Conservation (phyloP, 345 rosid genomes). For the Brassica carinata region DNA sequence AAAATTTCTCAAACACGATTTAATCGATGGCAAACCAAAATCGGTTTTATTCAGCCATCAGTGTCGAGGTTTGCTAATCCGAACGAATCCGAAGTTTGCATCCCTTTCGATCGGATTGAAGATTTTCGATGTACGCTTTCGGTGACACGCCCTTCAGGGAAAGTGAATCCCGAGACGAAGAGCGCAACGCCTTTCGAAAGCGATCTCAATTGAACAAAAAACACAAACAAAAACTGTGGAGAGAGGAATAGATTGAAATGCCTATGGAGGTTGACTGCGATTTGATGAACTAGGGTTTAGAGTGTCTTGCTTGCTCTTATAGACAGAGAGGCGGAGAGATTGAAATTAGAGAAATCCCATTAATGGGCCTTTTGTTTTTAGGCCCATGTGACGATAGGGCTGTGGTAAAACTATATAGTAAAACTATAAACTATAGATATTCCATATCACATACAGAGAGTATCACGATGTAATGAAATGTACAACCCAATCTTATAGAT, state of each 20-base stretch:
- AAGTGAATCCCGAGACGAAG: conserved; percentile 18
- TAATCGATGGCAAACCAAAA: not conserved
- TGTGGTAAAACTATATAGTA: not conserved
- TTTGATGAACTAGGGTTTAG: not conserved
- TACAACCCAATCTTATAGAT: not conserved
- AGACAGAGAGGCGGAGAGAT: not conserved
- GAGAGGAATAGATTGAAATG: not conserved
- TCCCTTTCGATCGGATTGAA: conserved; percentile 28
- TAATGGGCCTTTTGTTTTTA: not conserved
- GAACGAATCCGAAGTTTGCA: conserved; percentile 23
- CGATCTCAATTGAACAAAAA: conserved; percentile 2
- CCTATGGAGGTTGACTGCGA: not conserved
- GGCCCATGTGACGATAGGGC: not conserved
- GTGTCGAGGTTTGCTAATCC: not conserved
- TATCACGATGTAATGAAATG: not conserved
- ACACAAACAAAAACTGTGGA: not conserved
- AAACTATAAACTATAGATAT: not conserved
- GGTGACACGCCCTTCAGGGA: conserved; percentile 44
- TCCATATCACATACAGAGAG: not conserved
- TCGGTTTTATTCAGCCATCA: not conserved
- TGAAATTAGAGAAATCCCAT: not conserved
- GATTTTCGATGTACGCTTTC: conserved; percentile 24
- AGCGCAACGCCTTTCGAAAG: conserved; percentile 47
- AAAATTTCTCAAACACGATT: conserved; percentile 25
- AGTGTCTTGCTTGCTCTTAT: not conserved